Percentiles rank a stretch among this genome's conserved stretches.
phyloP scores from a whole-genome alignment of 2,329 filamentous ascomycete species.

The Pyrenochaeta sp. region DNA sequence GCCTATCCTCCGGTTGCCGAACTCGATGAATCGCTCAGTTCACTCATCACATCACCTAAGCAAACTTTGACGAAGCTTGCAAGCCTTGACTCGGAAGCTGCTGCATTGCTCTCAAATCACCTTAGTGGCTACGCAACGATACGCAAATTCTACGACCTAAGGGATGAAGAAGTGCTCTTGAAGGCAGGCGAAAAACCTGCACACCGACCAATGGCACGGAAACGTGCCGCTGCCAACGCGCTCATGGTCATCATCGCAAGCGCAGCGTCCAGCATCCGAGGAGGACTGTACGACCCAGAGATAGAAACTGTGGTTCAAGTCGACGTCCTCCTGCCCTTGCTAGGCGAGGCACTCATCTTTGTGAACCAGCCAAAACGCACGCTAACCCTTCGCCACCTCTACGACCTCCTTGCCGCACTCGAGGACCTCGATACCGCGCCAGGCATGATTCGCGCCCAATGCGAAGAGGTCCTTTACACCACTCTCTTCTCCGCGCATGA shows the following conservation, averaged over 20 bases:
- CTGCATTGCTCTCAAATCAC: conserved; percentile 81
- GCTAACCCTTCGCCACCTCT: conserved; percentile 77
- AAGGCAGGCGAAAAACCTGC: conserved; percentile 50
- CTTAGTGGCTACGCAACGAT: conserved; percentile 93
- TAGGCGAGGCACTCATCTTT: conserved; percentile 85
- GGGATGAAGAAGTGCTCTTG: conserved; percentile 69
- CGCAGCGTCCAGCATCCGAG: conserved; percentile 88
- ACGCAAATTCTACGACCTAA: conserved; percentile 87
- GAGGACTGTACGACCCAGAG: conserved; percentile 83
- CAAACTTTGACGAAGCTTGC: conserved; percentile 76
- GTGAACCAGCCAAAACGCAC: conserved; percentile 68
- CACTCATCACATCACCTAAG: conserved; percentile 76
- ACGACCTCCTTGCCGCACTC: conserved; percentile 76
- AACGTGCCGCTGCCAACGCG: conserved; percentile 75
- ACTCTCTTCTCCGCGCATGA: conserved; percentile 75
- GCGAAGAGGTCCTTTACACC: conserved; percentile 79
- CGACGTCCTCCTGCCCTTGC: conserved; percentile 82
- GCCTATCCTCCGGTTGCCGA: conserved; percentile 77
- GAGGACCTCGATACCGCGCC: conserved; percentile 83
- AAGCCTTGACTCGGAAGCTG: conserved; percentile 79
- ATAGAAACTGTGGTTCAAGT: conserved; percentile 86
- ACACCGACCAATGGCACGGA: conserved; percentile 66
- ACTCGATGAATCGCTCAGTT: conserved; percentile 75
- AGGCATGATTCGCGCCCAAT: conserved; percentile 74
- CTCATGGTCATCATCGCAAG: conserved; percentile 85